Base-by-base conservation (phyloP, 305 asterid genomes). In the Ajuga reptans region DNA sequence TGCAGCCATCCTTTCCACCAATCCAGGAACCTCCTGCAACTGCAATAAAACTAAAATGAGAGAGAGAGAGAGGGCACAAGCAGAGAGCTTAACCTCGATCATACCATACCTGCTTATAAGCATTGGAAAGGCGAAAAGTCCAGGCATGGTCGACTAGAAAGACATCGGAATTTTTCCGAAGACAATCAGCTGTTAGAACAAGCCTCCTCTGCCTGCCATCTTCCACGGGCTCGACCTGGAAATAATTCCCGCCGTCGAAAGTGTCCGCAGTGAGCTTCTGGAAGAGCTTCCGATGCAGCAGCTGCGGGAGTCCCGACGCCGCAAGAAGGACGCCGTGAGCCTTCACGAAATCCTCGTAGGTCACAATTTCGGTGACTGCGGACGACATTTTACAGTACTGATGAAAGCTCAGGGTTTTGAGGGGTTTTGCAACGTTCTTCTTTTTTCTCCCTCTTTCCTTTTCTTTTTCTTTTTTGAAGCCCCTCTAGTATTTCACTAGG, bases 111-210 rank as follows among this genome's bases (percentile, higher is more conserved):
- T 89, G 97, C 77, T 89, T 87, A 76, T 81, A 89, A 78, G 97
- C 96, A 80, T 91, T 95, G 73, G 89, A 70, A 36, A 91, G 86
- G 43, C 99, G 96, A 81, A 91, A 93, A 41, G 96, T 86, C 96
- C 97, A 93, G 52, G 99, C 99, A 79, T 91, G 96, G 84, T 93
- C 97, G n/a, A 93, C 89, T 14, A 93, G 85, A 54, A 89, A 91
- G 12, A 93, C 87, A 77, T 91, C 84, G 27, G 96, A 86, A 46
- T 89, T 80, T 75, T 84, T 71, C 0, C 59, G 74, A 71, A 93
- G 78, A 17, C 37, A 73, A 4, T 86, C 79, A 5, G 82, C 74
- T 2, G 88, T 83, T 59, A 83, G 80, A 9, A 87, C 68, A 17
- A 90, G 96, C 83, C 96, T 84, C 74, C 96, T 80, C 74, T 90